Percentiles rank a stretch among this genome's conserved stretches.
Evolutionary conservation across 345 rosid genomes (phyloP).

Genomic region (Raphanus sativus): DNA sequence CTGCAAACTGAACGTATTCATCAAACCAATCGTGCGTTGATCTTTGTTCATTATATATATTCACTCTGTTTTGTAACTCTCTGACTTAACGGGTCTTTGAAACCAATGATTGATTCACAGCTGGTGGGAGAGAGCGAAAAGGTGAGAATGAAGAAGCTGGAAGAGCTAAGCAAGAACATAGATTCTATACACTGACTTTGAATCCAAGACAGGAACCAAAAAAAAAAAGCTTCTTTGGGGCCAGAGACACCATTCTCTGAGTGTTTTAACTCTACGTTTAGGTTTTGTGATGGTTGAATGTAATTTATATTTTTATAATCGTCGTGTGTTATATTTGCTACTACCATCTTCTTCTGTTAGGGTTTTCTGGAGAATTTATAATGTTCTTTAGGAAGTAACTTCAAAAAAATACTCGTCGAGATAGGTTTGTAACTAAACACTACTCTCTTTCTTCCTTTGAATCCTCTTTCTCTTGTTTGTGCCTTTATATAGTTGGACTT

Average conservation of each 20-base stretch:
- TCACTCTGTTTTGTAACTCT: conserved; percentile 16
- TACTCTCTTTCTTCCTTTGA: conserved; percentile 2
- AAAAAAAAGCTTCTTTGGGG: conserved; percentile 1
- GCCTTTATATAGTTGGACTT: background rate
- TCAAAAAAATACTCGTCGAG: background rate
- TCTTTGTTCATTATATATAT: no score
- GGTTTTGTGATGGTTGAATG: conserved; percentile 38
- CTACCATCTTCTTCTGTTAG: conserved; percentile 5
- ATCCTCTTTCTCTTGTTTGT: background rate
- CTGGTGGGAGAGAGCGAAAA: conserved; percentile 83
- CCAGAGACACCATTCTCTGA: conserved; percentile 31
- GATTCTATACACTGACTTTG: conserved; percentile 44
- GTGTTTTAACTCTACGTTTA: conserved; percentile 35
- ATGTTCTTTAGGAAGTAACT: conserved; percentile 35
- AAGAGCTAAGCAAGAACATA: conserved; percentile 84
- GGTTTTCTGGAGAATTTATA: conserved; percentile 26
- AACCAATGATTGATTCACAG: conserved; percentile 39
- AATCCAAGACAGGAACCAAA: conserved; percentile 33
- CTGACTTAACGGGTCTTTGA: background rate
- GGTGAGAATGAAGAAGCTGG: conserved; percentile 91
- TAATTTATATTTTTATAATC: conserved; percentile 35
- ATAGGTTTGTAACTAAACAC: conserved; percentile 38
- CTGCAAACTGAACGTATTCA: no score
- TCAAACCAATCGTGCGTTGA: no score
- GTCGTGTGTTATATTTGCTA: conserved; percentile 32